Conservation (phyloP, 2,329 filamentous ascomycete genomes). For the Calcarisporium arbuscula region DNA sequence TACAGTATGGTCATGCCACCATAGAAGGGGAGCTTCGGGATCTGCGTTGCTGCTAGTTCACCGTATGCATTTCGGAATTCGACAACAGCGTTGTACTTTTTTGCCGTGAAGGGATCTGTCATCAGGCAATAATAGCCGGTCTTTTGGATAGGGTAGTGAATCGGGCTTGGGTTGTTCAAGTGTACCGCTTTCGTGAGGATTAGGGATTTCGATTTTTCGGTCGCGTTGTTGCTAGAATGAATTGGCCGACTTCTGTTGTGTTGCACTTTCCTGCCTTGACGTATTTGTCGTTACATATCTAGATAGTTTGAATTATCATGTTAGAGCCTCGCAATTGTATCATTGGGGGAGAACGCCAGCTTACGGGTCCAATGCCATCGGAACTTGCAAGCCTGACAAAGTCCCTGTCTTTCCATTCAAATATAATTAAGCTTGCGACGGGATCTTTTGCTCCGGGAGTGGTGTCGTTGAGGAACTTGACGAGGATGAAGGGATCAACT, state of each 20-base stretch:
- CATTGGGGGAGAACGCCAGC: conserved; percentile 27
- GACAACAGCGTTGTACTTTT: conserved; percentile 71
- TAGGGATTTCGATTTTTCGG: conserved; percentile 59
- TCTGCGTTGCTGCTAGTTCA: conserved; percentile 90
- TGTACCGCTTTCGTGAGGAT: conserved; percentile 79
- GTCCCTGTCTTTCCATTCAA: conserved; percentile 84
- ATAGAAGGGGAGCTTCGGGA: conserved; percentile 95
- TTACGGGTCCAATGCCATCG: conserved; percentile 26
- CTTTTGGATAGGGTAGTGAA: conserved; percentile 79
- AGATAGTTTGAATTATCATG: conserved; percentile 24
- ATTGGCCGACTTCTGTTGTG: conserved; percentile 71
- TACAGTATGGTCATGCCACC: conserved; percentile 92
- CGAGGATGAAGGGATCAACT: conserved; percentile 81
- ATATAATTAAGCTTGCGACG: conserved; percentile 78
- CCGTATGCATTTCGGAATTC: conserved; percentile 96
- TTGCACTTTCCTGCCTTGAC: conserved; percentile 68
- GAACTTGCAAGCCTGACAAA: conserved; percentile 65
- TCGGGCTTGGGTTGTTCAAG: conserved; percentile 64
- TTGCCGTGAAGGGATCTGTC: conserved; percentile 61
- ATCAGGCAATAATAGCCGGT: conserved; percentile 96
- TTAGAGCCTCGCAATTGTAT: not conserved
- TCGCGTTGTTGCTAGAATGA: conserved; percentile 76
- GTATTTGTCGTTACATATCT: conserved; percentile 68
- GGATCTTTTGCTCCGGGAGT: conserved; percentile 58
- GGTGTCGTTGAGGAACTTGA: conserved; percentile 64